Conservation (phyloP, 768 basidiomycete genomes). For the Lentinula sp. region DNA sequence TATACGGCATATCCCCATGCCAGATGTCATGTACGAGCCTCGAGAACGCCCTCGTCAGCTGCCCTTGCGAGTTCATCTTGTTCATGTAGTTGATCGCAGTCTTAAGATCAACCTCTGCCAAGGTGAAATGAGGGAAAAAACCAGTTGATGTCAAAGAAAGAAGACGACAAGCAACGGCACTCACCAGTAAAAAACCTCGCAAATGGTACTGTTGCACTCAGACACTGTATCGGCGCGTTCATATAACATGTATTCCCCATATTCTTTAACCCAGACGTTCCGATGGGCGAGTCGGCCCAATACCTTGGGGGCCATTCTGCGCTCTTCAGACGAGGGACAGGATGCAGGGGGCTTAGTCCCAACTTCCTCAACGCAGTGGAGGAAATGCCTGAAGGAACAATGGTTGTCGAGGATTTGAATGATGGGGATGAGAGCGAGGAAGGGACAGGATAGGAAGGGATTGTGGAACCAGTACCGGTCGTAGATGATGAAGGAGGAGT, state of each 20-base stretch:
- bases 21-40: conserved; percentile 82
- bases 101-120: conserved; percentile 72
- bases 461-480: conserved; percentile 16
- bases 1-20: conserved; percentile 76
- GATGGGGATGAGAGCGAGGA: background rate
- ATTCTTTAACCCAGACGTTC: conserved; percentile 87
- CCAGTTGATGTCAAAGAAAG: conserved; percentile 5
- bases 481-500: background rate
- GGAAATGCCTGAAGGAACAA: background rate
- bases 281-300: conserved; percentile 79
- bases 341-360: conserved; percentile 11
- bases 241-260: conserved; percentile 98
- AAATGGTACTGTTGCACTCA: conserved; percentile 92
- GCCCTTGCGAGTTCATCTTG: conserved; percentile 83
- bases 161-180: conserved; percentile 13
- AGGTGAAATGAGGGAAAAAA: conserved; percentile 4
- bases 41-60: conserved; percentile 76
- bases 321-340: conserved; percentile 50
- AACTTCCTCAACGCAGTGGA: conserved; percentile 14
- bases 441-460: background rate
- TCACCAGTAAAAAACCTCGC: conserved; percentile 86
- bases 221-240: conserved; percentile 96
- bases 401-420: conserved; percentile 20
- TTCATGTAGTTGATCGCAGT: conserved; percentile 81
- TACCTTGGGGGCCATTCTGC: conserved; percentile 80